Conservation (phyloP, 345 rosid species). For the Pseudoturritis turrita region DNA sequence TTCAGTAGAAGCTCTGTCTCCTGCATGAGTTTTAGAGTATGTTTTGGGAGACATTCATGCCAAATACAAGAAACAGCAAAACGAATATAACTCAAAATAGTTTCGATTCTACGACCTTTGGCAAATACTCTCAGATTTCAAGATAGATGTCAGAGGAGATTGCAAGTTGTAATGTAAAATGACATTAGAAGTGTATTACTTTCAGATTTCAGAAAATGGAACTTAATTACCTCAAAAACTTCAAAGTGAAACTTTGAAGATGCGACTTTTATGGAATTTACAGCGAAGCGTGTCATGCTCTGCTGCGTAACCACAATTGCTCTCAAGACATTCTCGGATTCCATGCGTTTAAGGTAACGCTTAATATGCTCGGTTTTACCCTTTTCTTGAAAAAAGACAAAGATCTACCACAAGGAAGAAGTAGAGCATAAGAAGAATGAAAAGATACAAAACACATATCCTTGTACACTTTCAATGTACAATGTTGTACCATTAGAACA, state of each 20-base stretch:
- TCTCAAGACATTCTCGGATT: neutral
- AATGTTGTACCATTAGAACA: neutral
- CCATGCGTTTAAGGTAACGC: constrained; percentile 60
- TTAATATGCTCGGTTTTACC: constrained; percentile 56
- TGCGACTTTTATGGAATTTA: too few species aligned
- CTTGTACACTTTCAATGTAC: too few species aligned
- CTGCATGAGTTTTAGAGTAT: neutral
- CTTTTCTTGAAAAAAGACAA: constrained; percentile 70
- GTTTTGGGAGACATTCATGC: neutral
- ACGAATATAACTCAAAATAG: neutral
- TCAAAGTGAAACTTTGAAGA: too few species aligned
- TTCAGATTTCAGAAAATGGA: neutral
- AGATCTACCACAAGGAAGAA: constrained; percentile 37
- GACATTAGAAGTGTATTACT: neutral
- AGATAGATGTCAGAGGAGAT: neutral
- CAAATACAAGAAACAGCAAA: neutral
- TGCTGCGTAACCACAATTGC: too few species aligned
- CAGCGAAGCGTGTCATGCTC: too few species aligned
- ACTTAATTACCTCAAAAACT: neutral
- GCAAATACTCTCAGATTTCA: too few species aligned
- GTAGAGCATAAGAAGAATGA: neutral
- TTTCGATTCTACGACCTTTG: too few species aligned
- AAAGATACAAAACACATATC: too few species aligned
- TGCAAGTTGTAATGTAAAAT: neutral
- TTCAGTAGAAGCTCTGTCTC: too few species aligned